Base-by-base conservation (phyloP, 2,329 filamentous ascomycete species). In the Aspergillus fructus region DNA sequence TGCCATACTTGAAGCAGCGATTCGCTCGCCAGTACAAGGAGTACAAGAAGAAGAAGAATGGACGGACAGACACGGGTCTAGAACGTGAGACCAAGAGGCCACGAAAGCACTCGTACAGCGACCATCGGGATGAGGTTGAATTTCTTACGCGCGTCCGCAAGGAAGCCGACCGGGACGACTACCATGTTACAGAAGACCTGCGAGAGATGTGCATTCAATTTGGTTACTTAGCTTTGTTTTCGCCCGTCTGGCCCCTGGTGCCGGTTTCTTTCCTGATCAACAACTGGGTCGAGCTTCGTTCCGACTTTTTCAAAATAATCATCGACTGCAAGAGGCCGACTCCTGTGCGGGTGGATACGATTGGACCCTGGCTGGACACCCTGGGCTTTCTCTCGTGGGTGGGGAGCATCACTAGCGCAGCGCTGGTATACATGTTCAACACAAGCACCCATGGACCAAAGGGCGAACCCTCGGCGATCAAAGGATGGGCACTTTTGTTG, bases 291-390 rank as follows among this genome's bases (percentile, higher is more conserved):
- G 94, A 99, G 72, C 85, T 97, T 45, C 89, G 94, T 39, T 92
- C 91, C 1, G 94, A 99, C 71, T 93, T 94, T 3, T 84, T 97
- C 77, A 99, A 99, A 75, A 97, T 99, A 68, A 93, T 93, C 63
- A 83, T 91, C 59, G 89, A 93, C 73, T 93, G 91, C 81, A 89
- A 93, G 66, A 86, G 94, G 4, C 94, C 94, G 0, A 91, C 90
- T 37, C 94, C 94, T 1, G 90, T 89, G 83, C 86, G 94, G 55
- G 88, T 91, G 2, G 94, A 99, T 74, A 96, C 90, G 1, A 99
- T 99, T 64, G 94, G 94, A 0, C 93, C 94, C 1, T 99, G 94
- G 94, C 81, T 99, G 8, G 87, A 93, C 64, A 89, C 90, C 2
- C 81, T 99, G 2, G 88, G 88, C 9, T 96, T 99, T 74, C 79